These are phyloP conservation scores for Alternaria metachromatica DNA, from an alignment of 2,329 filamentous ascomycete genomes.

Conservation along the genomic window DNA sequence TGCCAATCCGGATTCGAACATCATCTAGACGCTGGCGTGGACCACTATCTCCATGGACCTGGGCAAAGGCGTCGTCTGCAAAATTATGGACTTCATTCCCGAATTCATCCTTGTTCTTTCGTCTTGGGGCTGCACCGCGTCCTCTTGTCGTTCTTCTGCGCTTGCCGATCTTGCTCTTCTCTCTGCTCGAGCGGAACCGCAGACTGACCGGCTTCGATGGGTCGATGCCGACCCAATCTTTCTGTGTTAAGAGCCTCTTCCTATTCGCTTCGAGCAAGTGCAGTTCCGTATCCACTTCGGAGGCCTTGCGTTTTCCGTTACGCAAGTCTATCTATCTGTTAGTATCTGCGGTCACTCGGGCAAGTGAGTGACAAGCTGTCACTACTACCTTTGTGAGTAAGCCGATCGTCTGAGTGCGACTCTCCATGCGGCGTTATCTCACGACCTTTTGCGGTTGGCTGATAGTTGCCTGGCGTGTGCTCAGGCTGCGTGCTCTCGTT, in stretches of 20 bases:
- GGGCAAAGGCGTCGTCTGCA: conserved; percentile 2
- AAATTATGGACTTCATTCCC: neutral
- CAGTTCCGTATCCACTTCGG: conserved; percentile 19
- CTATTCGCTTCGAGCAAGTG: conserved; percentile 36
- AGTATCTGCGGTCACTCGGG: neutral
- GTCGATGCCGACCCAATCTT: conserved; percentile 46
- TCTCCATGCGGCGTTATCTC: neutral
- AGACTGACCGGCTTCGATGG: conserved; percentile 39
- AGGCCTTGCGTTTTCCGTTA: conserved; percentile 10
- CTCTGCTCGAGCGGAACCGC: conserved; percentile 30
- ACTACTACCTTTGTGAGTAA: neutral
- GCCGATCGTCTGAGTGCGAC: neutral
- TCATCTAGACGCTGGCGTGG: conserved; percentile 21
- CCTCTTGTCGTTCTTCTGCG: conserved; percentile 33
- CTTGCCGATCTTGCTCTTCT: conserved; percentile 43
- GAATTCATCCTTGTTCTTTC: neutral
- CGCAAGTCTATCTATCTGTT: neutral
- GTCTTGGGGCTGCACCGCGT: conserved; percentile 3
- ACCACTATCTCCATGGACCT: conserved; percentile 17
- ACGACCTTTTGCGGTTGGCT: neutral
- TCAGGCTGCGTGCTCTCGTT: neutral
- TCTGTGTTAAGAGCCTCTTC: conserved; percentile 37
- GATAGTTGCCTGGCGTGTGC: neutral
- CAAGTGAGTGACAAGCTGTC: neutral
- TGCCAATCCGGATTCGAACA: conserved; percentile 47